Conservation (phyloP, 2,329 filamentous ascomycete species). For the Ophiostoma sp. region DNA sequence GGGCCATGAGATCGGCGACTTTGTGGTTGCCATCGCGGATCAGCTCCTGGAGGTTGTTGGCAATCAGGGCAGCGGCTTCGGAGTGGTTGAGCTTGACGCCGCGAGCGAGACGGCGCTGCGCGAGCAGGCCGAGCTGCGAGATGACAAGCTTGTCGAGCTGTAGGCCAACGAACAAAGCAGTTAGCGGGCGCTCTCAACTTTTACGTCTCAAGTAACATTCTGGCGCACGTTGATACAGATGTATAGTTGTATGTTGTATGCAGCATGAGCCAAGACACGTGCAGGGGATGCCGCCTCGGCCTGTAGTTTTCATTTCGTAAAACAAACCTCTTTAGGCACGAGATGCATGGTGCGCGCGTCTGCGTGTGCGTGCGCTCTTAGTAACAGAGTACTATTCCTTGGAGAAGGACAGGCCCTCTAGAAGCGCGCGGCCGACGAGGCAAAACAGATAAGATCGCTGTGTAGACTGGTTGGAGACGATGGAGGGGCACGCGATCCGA, state of each 20-base stretch:
- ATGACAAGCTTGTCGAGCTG: constrained; percentile 96
- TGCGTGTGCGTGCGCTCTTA: background rate
- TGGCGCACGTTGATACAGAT: constrained; percentile 1
- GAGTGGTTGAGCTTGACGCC: constrained; percentile 85
- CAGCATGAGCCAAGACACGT: constrained; percentile 10
- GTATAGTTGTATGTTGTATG: background rate
- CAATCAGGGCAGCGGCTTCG: constrained; percentile 79
- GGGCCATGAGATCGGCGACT: constrained; percentile 87
- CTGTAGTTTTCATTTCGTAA: constrained; percentile 10
- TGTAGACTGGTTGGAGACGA: background rate
- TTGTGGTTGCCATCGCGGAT: constrained; percentile 93
- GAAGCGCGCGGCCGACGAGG: background rate
- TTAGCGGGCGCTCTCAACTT: background rate
- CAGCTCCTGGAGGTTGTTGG: constrained; percentile 87
- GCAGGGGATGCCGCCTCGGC: background rate
- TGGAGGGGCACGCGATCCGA: background rate
- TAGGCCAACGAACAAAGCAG: background rate
- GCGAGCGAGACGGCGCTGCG: constrained; percentile 79
- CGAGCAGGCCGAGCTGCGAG: constrained; percentile 79
- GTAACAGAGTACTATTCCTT: background rate
- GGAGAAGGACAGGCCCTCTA: background rate
- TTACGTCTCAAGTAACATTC: constrained; percentile 1
- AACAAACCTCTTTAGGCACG: constrained; percentile 35
- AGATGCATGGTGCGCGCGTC: constrained; percentile 33
- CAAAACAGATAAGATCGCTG: constrained; percentile 1